A percentile compares a stretch with the other conserved stretches of the same genome.
Evolutionary conservation across 352 stramenopile genomes (phyloP).

Genomic region (Phytophthora brassicae): DNA sequence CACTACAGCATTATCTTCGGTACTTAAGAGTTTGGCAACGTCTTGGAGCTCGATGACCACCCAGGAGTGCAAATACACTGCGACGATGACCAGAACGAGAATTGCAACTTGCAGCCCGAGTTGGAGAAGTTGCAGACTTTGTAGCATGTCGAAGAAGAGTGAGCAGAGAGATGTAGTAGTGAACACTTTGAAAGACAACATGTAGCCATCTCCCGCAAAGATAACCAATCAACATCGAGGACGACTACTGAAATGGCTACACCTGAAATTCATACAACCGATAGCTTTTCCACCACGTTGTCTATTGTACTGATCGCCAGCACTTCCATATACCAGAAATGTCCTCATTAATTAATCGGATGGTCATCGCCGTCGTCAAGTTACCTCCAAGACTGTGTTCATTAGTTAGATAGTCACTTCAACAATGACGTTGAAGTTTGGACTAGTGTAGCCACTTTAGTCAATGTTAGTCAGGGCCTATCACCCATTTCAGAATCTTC

Average conservation of each 20-base stretch:
- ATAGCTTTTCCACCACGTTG: no score
- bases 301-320: no score
- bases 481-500: slow-evolving; percentile 8
- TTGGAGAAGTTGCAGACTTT: slow-evolving; percentile 22
- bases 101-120: slow-evolving; percentile 30
- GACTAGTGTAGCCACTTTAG: background rate
- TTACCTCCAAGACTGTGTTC: no score
- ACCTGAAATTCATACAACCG: no score
- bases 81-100: slow-evolving; percentile 31
- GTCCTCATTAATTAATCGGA: no score
- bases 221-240: slow-evolving; percentile 26
- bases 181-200: background rate
- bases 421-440: slow-evolving; percentile 12
- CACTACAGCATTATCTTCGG: background rate
- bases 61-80: slow-evolving; percentile 38
- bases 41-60: slow-evolving; percentile 29
- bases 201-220: slow-evolving; percentile 27
- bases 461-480: background rate
- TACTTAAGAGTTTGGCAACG: background rate
- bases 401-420: background rate
- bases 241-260: slow-evolving; percentile 12
- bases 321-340: no score
- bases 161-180: background rate
- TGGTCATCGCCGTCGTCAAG: background rate
- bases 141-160: slow-evolving; percentile 24